Base-by-base conservation (phyloP, 768 basidiomycete genomes). In the Dacryopinax primogenitus region DNA sequence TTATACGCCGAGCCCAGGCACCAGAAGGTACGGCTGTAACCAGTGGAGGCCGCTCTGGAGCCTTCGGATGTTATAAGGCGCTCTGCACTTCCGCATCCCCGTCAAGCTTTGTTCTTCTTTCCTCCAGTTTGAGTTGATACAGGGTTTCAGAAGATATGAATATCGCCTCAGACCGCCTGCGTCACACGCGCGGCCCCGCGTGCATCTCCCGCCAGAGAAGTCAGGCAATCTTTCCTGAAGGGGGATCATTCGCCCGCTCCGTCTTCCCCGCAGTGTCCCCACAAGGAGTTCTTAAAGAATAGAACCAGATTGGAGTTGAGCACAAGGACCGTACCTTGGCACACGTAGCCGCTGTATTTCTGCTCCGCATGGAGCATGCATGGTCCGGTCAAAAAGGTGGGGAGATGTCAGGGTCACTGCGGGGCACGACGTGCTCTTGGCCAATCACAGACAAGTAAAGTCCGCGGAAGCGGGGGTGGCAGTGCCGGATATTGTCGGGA, bases 391-490 rank as follows among this genome's bases (percentile, higher is more conserved):
- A 47, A 15, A 13, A 47, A 23, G 45, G n/a, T 47, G 13, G 45
- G 13, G 36, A 58, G 51, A 58, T 30, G 51, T 58, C 18, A n/a
- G n/a, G n/a, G n/a, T n/a, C n/a, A n/a, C n/a, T n/a, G n/a, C n/a
- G n/a, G n/a, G n/a, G n/a, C n/a, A n/a, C n/a, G n/a, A n/a, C n/a
- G n/a, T 3, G 30, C 26, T 58, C 26, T 58, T 21, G 21, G 26
- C 51, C 51, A 58, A 58, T 58, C 51, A 30, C 9, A 28, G 18
- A 32, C 15, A 30, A 30, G 26, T 58, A 58, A 58, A 58, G 37
- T 11, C n/a, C 11, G n/a, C n/a, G n/a, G n/a, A 58, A 9, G 51
- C 51, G 51, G 51, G 51, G 51, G 51, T 58, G 51, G 51, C 51
- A 30, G 51, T 58, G 51, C 30, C 51, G 51, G 51, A 23, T 58